Evolutionary conservation across 768 basidiomycete species (phyloP).

Genomic region (Cubamyces lactineus): DNA sequence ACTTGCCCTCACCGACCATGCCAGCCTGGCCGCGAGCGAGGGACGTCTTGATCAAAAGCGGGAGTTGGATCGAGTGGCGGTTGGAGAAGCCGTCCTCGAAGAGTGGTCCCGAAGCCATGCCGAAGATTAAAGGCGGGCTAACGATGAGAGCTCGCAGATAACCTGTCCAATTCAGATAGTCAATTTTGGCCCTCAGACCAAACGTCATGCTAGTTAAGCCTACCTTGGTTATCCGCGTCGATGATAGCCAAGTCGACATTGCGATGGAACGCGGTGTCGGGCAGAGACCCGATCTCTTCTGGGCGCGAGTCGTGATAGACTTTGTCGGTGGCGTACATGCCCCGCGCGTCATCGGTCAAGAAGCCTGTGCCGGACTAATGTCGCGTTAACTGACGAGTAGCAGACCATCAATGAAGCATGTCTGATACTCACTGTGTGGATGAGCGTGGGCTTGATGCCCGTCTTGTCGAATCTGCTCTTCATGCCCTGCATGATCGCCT

Average conservation of each 20-base stretch:
- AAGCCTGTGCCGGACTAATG: conserved; percentile 39
- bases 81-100: conserved; percentile 56
- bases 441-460: conserved; percentile 49
- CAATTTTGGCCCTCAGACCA: neutral
- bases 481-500: conserved; percentile 55
- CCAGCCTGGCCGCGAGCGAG: conserved; percentile 53
- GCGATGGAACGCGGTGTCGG: conserved; percentile 50
- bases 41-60: conserved; percentile 46
- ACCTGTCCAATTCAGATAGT: conserved; percentile 33
- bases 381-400: no score
- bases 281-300: conserved; percentile 47
- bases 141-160: conserved; percentile 56
- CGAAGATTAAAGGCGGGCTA: conserved; percentile 61
- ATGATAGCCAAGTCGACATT: conserved; percentile 52
- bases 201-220: neutral
- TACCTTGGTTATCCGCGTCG: conserved; percentile 51
- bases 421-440: conserved; percentile 58
- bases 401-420: neutral
- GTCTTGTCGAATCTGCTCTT: conserved; percentile 48
- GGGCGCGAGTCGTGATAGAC: conserved; percentile 55
- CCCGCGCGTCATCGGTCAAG: conserved; percentile 48
- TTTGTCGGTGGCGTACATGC: conserved; percentile 41
- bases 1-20: conserved; percentile 58
- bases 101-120: conserved; percentile 50
- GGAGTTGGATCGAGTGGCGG: conserved; percentile 54